Conservation (phyloP, 768 basidiomycete genomes). For the Pholiota molesta region DNA sequence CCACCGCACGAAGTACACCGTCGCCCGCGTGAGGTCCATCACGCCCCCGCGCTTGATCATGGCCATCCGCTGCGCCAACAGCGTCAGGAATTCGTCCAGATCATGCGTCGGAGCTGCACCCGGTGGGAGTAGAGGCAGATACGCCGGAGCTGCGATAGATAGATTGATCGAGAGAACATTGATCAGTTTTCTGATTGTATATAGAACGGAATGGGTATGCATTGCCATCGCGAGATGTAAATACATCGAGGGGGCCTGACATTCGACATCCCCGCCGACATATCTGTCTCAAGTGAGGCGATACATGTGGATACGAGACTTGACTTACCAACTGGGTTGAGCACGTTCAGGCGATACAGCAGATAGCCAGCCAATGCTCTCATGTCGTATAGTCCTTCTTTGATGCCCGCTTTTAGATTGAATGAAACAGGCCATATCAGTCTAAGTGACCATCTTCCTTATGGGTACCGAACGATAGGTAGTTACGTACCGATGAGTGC, state of each 20-base stretch:
- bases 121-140: constrained; percentile 62
- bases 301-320: constrained; percentile 12
- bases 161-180: constrained; percentile 11
- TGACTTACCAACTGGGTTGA: constrained; percentile 70
- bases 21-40: constrained; percentile 70
- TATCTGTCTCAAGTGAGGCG: constrained; percentile 1
- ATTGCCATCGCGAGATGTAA: background rate
- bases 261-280: background rate
- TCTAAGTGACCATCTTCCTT: background rate
- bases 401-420: constrained; percentile 77
- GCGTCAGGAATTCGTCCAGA: constrained; percentile 64
- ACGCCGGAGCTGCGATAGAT: constrained; percentile 62
- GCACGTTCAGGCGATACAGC: constrained; percentile 79
- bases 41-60: constrained; percentile 81
- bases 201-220: background rate
- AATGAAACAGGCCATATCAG: constrained; percentile 18
- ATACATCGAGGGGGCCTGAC: background rate
- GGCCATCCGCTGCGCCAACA: constrained; percentile 75
- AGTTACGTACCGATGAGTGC: constrained; percentile 84
- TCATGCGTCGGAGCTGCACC: constrained; percentile 61
- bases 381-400: constrained; percentile 87
- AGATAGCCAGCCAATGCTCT: constrained; percentile 88
- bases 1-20: constrained; percentile 81
- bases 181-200: constrained; percentile 1
- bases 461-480: constrained; percentile 8